Conservation (phyloP, 2,329 filamentous ascomycete species). For the Metarhizium guizhouense region DNA sequence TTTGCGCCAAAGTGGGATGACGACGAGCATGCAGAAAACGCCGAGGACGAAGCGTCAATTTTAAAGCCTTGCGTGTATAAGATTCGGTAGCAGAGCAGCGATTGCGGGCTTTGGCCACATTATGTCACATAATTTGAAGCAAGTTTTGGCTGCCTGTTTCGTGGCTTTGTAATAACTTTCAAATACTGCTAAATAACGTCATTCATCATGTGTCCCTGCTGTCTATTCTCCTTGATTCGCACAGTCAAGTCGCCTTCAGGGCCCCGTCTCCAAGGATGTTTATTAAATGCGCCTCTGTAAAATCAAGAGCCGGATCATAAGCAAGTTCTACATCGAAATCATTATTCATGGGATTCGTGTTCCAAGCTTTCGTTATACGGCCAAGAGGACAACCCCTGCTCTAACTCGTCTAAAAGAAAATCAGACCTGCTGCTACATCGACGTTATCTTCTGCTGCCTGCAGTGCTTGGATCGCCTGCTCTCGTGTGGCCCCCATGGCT, state of each 20-base stretch:
- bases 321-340: neutral
- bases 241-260: neutral
- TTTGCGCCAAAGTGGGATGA: constrained; percentile 46
- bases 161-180: neutral
- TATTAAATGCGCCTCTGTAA: neutral
- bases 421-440: constrained; percentile 40
- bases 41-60: constrained; percentile 54
- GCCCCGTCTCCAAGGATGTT: neutral
- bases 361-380: neutral
- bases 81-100: constrained; percentile 45
- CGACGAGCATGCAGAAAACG: constrained; percentile 46
- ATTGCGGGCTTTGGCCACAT: neutral
- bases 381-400: neutral
- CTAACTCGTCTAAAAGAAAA: constrained; percentile 7
- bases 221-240: neutral
- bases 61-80: constrained; percentile 97
- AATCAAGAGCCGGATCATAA: neutral
- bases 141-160: neutral
- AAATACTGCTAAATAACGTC: neutral
- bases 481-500: constrained; percentile 66
- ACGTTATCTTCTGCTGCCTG: constrained; percentile 79
- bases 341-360: neutral
- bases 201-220: neutral
- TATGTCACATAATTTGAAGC: neutral
- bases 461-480: constrained; percentile 71